A percentile compares a stretch with the other conserved stretches of the same genome.
Evolutionary conservation across 768 basidiomycete genomes (phyloP).

Genomic region (Cystoderma amianthinum): DNA sequence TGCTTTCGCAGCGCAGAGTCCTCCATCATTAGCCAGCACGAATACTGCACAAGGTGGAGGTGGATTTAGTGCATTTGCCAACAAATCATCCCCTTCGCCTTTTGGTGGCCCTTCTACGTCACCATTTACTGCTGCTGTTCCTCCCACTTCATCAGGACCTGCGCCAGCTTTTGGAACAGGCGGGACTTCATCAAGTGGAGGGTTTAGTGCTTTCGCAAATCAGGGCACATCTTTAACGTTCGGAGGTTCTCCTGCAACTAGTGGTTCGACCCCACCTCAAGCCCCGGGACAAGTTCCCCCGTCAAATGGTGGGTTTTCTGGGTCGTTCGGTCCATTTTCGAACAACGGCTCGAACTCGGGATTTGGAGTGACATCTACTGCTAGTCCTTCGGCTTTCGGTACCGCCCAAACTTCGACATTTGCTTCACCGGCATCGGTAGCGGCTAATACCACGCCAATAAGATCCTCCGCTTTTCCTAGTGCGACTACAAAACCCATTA

Average conservation of each 20-base stretch:
- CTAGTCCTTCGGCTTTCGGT: not conserved
- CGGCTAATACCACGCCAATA: too few species aligned
- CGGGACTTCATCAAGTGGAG: not conserved
- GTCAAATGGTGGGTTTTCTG: too few species aligned
- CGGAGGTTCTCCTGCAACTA: not conserved
- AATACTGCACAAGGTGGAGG: constrained; percentile 13
- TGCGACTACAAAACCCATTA: constrained; percentile 1
- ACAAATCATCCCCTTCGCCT: not conserved
- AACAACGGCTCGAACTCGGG: not conserved
- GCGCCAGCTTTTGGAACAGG: too few species aligned
- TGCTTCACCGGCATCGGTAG: too few species aligned
- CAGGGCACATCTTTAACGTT: constrained; percentile 2
- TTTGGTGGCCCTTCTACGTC: not conserved
- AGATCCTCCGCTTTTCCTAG: not conserved
- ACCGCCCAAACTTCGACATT: not conserved
- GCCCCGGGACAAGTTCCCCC: constrained; percentile 4
- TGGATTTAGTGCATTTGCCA: constrained; percentile 19
- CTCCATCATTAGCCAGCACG: constrained; percentile 20
- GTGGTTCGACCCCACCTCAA: not conserved
- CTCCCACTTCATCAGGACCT: too few species aligned
- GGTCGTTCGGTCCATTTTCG: not conserved
- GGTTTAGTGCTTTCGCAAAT: constrained; percentile 3
- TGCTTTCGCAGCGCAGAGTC: constrained; percentile 9
- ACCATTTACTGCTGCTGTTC: too few species aligned
- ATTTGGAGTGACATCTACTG: constrained; percentile 1